Conservation (phyloP, 176 grass and related monocot genomes). For the Typha latifolia region DNA sequence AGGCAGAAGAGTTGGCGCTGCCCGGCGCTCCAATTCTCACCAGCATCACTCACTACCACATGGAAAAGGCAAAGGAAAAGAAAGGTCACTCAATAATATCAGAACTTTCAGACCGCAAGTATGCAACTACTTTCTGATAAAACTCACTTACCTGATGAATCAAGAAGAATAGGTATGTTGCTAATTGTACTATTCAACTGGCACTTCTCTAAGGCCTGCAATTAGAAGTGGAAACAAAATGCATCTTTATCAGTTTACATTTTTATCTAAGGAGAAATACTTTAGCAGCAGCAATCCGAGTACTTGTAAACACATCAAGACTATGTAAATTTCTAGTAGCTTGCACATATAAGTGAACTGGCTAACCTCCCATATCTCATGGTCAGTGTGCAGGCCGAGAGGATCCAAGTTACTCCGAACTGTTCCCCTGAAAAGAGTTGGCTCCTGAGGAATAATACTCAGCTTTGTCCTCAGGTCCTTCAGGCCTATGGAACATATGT, state of each 20-base stretch:
- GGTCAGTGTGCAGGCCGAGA: constrained; percentile 62
- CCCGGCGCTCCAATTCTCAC: constrained; percentile 78
- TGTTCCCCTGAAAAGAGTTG: constrained; percentile 88
- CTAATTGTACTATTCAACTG: constrained; percentile 66
- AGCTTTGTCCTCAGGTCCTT: constrained; percentile 94
- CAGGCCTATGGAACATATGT: constrained; percentile 77
- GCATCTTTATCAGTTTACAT: too few species aligned
- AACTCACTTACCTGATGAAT: constrained; percentile 50
- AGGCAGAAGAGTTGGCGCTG: constrained; percentile 96
- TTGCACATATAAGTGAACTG: not conserved
- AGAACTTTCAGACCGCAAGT: not conserved
- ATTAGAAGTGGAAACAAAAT: constrained; percentile 1
- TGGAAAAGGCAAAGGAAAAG: not conserved
- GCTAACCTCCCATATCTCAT: constrained; percentile 94
- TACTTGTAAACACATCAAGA: not conserved
- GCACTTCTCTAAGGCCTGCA: constrained; percentile 78
- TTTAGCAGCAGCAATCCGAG: too few species aligned
- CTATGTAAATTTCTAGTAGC: not conserved
- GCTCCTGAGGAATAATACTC: constrained; percentile 94
- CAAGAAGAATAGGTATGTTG: constrained; percentile 60
- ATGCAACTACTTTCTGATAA: not conserved
- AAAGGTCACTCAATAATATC: not conserved
- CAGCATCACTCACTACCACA: constrained; percentile 71
- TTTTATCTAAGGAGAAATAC: too few species aligned
- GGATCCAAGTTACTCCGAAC: constrained; percentile 86